A percentile compares a stretch with the other conserved stretches of the same genome.
These are phyloP conservation scores for Exophiala calicioides DNA, from an alignment of 2,329 filamentous ascomycete genomes.

Conservation along the genomic window DNA sequence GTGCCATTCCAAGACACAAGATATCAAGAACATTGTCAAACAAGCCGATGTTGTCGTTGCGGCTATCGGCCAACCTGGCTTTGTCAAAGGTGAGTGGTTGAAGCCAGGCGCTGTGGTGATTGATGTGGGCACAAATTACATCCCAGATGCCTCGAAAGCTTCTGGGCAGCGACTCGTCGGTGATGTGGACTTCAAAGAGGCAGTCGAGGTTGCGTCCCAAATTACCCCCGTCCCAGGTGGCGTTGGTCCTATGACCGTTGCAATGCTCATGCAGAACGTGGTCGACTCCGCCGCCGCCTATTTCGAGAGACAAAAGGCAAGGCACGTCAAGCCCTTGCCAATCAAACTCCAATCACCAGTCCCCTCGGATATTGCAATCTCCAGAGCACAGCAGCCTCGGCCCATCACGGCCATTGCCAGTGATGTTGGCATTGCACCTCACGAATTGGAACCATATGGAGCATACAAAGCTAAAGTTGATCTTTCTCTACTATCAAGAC, in stretches of 20 bases:
- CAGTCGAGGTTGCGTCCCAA: slow-evolving; percentile 79
- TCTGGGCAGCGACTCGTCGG: slow-evolving; percentile 89
- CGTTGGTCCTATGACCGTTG: slow-evolving; percentile 98
- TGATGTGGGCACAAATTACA: slow-evolving; percentile 96
- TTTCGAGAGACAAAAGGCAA: slow-evolving; percentile 78
- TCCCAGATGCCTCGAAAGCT: slow-evolving; percentile 85
- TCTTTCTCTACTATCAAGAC: slow-evolving; percentile 74
- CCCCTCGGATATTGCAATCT: slow-evolving; percentile 94
- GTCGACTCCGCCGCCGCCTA: slow-evolving; percentile 80
- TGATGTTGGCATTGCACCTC: slow-evolving; percentile 82
- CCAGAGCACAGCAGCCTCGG: slow-evolving; percentile 87
- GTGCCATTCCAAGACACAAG: slow-evolving; percentile 84
- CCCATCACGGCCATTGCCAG: slow-evolving; percentile 79
- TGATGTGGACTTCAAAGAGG: slow-evolving; percentile 89
- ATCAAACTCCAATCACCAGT: slow-evolving; percentile 77
- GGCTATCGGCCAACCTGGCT: slow-evolving; percentile 82
- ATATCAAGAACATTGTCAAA: slow-evolving; percentile 73
- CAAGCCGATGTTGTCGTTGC: slow-evolving; percentile 86
- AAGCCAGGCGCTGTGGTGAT: slow-evolving; percentile 95
- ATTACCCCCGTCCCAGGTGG: slow-evolving; percentile 97
- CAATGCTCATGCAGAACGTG: slow-evolving; percentile 96
- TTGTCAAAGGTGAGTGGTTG: slow-evolving; percentile 93
- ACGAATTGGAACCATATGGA: slow-evolving; percentile 92
- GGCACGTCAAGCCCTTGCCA: slow-evolving; percentile 78
- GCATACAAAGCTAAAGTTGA: slow-evolving; percentile 96